Conservation (phyloP, 179 eudicot species). For the Silene vulgaris region DNA sequence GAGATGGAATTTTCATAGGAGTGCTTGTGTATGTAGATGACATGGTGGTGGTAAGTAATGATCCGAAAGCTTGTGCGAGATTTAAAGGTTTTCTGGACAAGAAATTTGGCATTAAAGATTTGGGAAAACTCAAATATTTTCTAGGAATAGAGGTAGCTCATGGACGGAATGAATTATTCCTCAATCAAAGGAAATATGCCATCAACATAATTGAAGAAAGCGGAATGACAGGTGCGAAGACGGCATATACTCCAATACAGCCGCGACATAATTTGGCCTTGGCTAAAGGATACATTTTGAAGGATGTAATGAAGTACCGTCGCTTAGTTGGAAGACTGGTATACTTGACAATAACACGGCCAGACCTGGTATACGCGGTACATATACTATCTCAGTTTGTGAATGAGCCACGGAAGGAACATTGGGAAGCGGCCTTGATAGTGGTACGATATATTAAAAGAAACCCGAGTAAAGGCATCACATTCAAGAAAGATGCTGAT, state of each 20-base stretch:
- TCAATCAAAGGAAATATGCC: background rate
- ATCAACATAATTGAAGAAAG: background rate
- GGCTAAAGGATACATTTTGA: background rate
- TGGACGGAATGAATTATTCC: too few species aligned
- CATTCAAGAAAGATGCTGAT: background rate
- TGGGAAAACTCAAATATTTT: background rate
- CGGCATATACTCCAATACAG: background rate
- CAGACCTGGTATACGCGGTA: background rate
- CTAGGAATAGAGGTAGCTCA: background rate
- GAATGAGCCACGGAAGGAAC: background rate
- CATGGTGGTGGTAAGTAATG: too few species aligned
- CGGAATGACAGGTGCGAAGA: background rate
- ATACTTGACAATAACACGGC: background rate
- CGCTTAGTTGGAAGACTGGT: background rate
- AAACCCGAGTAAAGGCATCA: background rate
- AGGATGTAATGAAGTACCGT: background rate
- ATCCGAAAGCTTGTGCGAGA: too few species aligned
- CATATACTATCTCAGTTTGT: background rate
- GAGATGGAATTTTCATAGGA: too few species aligned
- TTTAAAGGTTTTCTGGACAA: too few species aligned
- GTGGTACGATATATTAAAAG: background rate
- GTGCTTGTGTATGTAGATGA: too few species aligned
- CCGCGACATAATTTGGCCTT: background rate
- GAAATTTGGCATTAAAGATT: too few species aligned
- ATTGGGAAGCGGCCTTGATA: background rate